These are phyloP conservation scores for Onygenales sp. DNA, from an alignment of 2,329 filamentous ascomycete species.

Conservation along the genomic window DNA sequence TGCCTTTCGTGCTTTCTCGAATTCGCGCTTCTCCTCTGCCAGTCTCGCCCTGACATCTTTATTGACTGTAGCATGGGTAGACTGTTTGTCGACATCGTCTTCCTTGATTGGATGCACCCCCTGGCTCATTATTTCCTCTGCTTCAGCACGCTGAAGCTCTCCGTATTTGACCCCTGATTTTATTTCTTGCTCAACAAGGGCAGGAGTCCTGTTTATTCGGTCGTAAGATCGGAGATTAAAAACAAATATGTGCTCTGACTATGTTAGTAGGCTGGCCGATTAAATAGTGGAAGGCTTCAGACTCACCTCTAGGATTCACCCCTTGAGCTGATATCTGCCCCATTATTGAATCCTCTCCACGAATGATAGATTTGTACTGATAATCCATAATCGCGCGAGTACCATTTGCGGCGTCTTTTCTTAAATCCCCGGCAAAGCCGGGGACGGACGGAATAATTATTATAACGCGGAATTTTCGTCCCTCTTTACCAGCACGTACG, in stretches of 20 bases:
- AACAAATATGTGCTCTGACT: conserved; percentile 68
- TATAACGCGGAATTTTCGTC: conserved; percentile 81
- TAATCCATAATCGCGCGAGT: conserved; percentile 97
- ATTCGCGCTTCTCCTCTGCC: conserved; percentile 37
- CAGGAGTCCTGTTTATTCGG: conserved; percentile 71
- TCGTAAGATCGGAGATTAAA: conserved; percentile 95
- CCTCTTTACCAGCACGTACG: conserved; percentile 67
- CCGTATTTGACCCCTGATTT: conserved; percentile 75
- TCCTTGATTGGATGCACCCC: conserved; percentile 49
- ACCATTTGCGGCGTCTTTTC: conserved; percentile 70
- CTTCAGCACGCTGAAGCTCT: conserved; percentile 77
- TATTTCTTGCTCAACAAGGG: conserved; percentile 65
- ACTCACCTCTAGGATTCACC: conserved; percentile 54
- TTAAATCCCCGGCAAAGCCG: conserved; percentile 83
- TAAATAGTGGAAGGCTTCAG: neutral
- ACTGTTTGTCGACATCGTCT: conserved; percentile 34
- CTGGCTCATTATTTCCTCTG: conserved; percentile 74
- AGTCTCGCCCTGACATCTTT: conserved; percentile 34
- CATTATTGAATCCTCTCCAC: conserved; percentile 83
- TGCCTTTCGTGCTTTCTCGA: conserved; percentile 34
- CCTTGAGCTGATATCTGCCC: conserved; percentile 64
- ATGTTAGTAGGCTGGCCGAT: neutral
- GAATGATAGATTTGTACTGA: conserved; percentile 90
- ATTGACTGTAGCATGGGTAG: conserved; percentile 24
- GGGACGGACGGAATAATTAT: conserved; percentile 83